A percentile compares a stretch with the other conserved stretches of the same genome.
These are phyloP conservation scores for Suhomyces chickasaworum DNA, from an alignment of 1,139 yeast species.

Conservation along the genomic window DNA sequence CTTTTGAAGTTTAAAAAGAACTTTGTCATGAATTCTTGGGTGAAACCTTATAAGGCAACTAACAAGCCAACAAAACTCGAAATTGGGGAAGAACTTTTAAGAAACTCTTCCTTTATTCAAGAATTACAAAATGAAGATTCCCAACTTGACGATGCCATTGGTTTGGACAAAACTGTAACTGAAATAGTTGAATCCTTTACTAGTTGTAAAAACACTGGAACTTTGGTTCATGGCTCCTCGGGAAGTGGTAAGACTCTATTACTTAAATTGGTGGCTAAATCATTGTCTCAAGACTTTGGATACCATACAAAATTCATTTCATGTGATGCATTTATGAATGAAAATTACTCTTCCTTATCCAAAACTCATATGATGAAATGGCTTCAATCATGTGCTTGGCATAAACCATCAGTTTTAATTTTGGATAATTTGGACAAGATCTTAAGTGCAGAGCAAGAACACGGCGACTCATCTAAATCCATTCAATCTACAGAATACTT, in stretches of 20 bases:
- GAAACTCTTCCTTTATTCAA: constrained; percentile 50
- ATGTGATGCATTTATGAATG: constrained; percentile 61
- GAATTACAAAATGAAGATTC: constrained; percentile 17
- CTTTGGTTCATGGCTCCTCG: constrained; percentile 66
- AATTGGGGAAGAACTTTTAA: constrained; percentile 55
- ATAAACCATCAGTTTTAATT: constrained; percentile 71
- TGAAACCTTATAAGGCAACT: constrained; percentile 33
- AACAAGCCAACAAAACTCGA: constrained; percentile 41
- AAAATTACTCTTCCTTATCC: constrained; percentile 49
- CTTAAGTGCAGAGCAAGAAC: constrained; percentile 72
- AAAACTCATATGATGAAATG: constrained; percentile 48
- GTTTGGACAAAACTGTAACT: constrained; percentile 51
- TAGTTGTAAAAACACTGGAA: constrained; percentile 52
- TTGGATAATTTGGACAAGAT: constrained; percentile 82
- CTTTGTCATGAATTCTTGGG: constrained; percentile 49
- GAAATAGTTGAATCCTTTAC: constrained; percentile 48
- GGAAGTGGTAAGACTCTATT: constrained; percentile 81
- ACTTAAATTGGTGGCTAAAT: constrained; percentile 42
- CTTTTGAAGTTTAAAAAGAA: constrained; percentile 53
- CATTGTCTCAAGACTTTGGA: constrained; percentile 39
- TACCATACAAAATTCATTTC: constrained; percentile 46
- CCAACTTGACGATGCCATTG: constrained; percentile 46
- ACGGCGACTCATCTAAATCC: constrained; percentile 61
- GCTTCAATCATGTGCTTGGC: constrained; percentile 72
- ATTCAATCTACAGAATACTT: constrained; percentile 57